Evolutionary conservation across 2,329 filamentous ascomycete species (phyloP).

Genomic region (Escovopsis weberi): DNA sequence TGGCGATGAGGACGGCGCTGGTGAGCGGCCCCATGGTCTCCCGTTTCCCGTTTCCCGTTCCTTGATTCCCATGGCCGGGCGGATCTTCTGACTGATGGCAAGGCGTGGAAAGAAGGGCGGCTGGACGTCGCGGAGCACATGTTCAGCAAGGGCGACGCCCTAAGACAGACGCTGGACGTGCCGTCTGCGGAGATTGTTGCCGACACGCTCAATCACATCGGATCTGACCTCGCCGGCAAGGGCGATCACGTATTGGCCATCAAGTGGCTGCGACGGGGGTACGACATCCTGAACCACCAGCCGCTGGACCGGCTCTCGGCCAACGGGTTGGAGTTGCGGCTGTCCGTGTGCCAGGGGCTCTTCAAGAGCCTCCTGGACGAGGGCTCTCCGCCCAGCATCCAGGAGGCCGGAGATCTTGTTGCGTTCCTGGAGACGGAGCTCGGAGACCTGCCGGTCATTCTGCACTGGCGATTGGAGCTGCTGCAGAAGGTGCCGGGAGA

Average conservation of each 20-base stretch:
- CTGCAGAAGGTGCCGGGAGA: constrained; percentile 35
- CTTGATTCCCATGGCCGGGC: too few relatives aligned
- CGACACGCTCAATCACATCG: constrained; percentile 59
- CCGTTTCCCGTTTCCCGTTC: too few relatives aligned
- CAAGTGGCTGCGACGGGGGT: constrained; percentile 61
- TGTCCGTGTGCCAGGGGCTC: constrained; percentile 50
- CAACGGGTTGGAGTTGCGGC: constrained; percentile 47
- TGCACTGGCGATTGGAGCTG: constrained; percentile 54
- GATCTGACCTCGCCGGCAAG: constrained; percentile 40
- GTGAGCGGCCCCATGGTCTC: constrained; percentile 27
- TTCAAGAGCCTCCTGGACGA: constrained; percentile 40
- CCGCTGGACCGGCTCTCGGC: constrained; percentile 40
- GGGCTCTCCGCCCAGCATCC: constrained; percentile 26
- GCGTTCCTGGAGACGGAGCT: constrained; percentile 46
- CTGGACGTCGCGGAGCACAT: constrained; percentile 68
- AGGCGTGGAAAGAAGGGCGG: constrained; percentile 63
- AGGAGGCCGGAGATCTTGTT: constrained; percentile 43
- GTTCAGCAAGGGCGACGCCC: constrained; percentile 44
- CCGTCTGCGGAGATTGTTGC: constrained; percentile 44
- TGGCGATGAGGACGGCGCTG: constrained; percentile 49
- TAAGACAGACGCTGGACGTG: constrained; percentile 27
- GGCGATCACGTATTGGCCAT: constrained; percentile 39
- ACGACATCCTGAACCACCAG: constrained; percentile 40
- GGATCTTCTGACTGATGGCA: background rate
- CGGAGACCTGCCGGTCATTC: constrained; percentile 48